Base-by-base conservation (phyloP, 192 early-diverging fungal species). In the Linderina pennispora region DNA sequence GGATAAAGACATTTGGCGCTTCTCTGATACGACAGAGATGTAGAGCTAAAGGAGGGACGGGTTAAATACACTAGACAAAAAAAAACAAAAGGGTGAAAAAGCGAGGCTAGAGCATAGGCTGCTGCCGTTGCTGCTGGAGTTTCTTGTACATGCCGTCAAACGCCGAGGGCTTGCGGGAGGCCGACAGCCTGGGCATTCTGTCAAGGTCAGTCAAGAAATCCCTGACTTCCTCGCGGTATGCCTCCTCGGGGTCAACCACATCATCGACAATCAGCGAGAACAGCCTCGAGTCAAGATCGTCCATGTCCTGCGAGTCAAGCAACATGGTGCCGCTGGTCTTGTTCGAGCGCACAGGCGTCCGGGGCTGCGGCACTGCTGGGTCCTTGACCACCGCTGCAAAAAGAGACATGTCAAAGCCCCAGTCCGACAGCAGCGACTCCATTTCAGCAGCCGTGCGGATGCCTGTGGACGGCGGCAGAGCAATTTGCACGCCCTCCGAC, bases 211-310 rank as follows among this genome's bases (percentile, higher is more conserved):
- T 41, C 32, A 70, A 20, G 37, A 70, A 70, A 21, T 70, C 66
- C 22, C 50, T 50, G 3, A 70, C 66, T 4, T 62, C 59, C 22
- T 70, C 55, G 55, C 66, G 51, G 25, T 70, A 70, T 2, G 55
- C 66, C 43, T 58, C 66, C n/a, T 70, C 59, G 15, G 66, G 66
- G 15, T 70, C 66, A 23, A 70, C 66, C 4, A 70, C 50, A 31
- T 62, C 59, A 21, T 70, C 59, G 25, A 70, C 59, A 40, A 70
- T 54, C 17, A 70, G 59, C 15, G 66, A 70, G 13, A 70, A 70
- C 15, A 70, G 40, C 3, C 40, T 46, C 10, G 66, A 62, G 19
- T 62, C 59, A 19, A 62, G 53, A 18, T 58, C 59, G n/a, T 50
- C 52, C 4, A 50, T 55, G 32, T 36, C 26, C 18, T 23, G 31